Conservation (phyloP, 257 asterid species). For the Solanum medicagineum region DNA sequence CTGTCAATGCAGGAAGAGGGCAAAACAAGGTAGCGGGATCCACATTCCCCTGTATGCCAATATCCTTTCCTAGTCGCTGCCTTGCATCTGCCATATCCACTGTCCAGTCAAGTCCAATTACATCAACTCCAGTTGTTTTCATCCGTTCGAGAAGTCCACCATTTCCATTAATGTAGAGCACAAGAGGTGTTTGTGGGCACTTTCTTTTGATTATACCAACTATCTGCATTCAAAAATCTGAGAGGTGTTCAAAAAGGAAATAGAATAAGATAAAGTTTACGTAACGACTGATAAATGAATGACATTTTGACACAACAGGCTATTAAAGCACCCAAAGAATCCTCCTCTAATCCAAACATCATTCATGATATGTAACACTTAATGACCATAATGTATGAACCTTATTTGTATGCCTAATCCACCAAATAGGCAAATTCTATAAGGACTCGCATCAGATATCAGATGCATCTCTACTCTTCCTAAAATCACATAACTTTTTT, state of each 20-base stretch:
- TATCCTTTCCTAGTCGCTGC: slow-evolving; percentile 36
- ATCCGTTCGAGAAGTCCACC: slow-evolving; percentile 91
- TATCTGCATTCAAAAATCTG: slow-evolving; percentile 43
- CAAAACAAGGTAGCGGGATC: slow-evolving; percentile 81
- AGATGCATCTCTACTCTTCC: background rate
- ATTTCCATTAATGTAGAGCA: slow-evolving; percentile 84
- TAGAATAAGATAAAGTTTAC: background rate
- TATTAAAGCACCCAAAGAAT: background rate
- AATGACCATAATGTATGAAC: background rate
- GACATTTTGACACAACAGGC: background rate
- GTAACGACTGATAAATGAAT: background rate
- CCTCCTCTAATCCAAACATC: background rate
- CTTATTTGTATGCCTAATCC: background rate
- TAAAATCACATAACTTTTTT: background rate
- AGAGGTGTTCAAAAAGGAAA: slow-evolving; percentile 8
- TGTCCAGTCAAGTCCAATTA: slow-evolving; percentile 96
- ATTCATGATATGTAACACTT: slow-evolving; percentile 18
- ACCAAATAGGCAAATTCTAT: background rate
- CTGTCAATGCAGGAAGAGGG: slow-evolving; percentile 64
- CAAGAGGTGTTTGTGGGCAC: slow-evolving; percentile 85
- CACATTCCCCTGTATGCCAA: slow-evolving; percentile 80
- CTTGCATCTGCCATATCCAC: slow-evolving; percentile 87
- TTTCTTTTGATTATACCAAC: slow-evolving; percentile 47
- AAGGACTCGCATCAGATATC: background rate
- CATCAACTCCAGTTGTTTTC: slow-evolving; percentile 91